Percentiles rank a stretch among this genome's conserved stretches.
Conservation (phyloP, 345 rosid species). For the Boechera retrofracta region DNA sequence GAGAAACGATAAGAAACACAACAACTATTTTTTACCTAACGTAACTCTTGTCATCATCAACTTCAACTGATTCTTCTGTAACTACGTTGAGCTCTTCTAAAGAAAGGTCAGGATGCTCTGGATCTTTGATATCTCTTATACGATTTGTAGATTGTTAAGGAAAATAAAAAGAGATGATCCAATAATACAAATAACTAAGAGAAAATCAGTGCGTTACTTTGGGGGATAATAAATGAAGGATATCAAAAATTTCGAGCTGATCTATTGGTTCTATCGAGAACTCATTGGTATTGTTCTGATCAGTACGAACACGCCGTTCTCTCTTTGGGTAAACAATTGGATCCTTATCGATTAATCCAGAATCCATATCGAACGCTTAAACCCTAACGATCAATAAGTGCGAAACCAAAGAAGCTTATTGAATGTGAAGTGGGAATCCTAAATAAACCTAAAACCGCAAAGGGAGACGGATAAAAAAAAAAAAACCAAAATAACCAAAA, state of each 20-base stretch:
- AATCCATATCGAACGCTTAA: conserved; percentile 49
- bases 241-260: conserved; percentile 78
- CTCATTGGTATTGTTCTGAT: conserved; percentile 50
- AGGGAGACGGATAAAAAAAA: no score
- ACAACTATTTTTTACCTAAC: conserved; percentile 51
- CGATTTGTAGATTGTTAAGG: conserved; percentile 66
- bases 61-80: conserved; percentile 81
- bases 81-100: conserved; percentile 82
- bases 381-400: neutral
- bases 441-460: neutral
- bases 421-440: neutral
- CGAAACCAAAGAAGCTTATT: neutral
- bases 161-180: neutral
- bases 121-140: conserved; percentile 90
- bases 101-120: conserved; percentile 75
- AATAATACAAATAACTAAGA: neutral
- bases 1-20: neutral
- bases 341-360: conserved; percentile 65
- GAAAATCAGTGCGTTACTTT: neutral
- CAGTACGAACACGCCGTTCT: conserved; percentile 54
- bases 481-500: no score
- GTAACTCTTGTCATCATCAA: conserved; percentile 60
- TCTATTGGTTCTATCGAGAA: conserved; percentile 70
- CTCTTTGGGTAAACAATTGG: conserved; percentile 73
- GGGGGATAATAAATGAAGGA: conserved; percentile 45